A percentile compares a stretch with the other conserved stretches of the same genome.
Evolutionary conservation across 768 basidiomycete species (phyloP).

Genomic region (Boletus reticuloceps): DNA sequence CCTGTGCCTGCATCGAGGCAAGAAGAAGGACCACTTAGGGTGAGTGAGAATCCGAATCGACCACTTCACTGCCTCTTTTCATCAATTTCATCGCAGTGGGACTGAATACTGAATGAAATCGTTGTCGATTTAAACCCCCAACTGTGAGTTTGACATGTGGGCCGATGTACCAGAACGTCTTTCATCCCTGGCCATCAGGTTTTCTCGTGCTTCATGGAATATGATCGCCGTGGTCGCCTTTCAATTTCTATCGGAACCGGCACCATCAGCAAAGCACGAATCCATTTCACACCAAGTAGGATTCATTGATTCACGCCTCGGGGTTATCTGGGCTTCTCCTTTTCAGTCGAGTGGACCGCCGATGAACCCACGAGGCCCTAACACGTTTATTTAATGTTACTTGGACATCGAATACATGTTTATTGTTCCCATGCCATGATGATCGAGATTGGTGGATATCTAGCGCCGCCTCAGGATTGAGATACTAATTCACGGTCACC

Average conservation of each 20-base stretch:
- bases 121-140: slow-evolving; percentile 19
- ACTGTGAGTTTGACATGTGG: slow-evolving; percentile 24
- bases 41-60: slow-evolving; percentile 31
- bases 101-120: slow-evolving; percentile 30
- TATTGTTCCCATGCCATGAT: slow-evolving; percentile 25
- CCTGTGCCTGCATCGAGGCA: slow-evolving; percentile 37
- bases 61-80: slow-evolving; percentile 24
- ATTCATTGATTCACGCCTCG: slow-evolving; percentile 31
- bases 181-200: slow-evolving; percentile 31
- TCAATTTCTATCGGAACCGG: slow-evolving; percentile 34
- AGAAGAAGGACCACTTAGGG: slow-evolving; percentile 41
- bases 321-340: slow-evolving; percentile 26
- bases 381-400: slow-evolving; percentile 34
- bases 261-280: slow-evolving; percentile 20
- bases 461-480: slow-evolving; percentile 6
- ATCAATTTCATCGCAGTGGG: slow-evolving; percentile 39
- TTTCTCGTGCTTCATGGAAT: slow-evolving; percentile 33
- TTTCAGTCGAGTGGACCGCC: slow-evolving; percentile 19
- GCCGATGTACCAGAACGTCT: slow-evolving; percentile 14
- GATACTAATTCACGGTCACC: background rate
- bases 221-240: slow-evolving; percentile 30
- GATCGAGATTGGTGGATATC: slow-evolving; percentile 24
- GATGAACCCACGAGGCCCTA: slow-evolving; percentile 29
- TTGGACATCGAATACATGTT: slow-evolving; percentile 20
- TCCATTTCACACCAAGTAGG: slow-evolving; percentile 20